A percentile compares a stretch with the other conserved stretches of the same genome.
Conservation (phyloP, 768 basidiomycete species). For the Pilatotrama ljubarskyi region DNA sequence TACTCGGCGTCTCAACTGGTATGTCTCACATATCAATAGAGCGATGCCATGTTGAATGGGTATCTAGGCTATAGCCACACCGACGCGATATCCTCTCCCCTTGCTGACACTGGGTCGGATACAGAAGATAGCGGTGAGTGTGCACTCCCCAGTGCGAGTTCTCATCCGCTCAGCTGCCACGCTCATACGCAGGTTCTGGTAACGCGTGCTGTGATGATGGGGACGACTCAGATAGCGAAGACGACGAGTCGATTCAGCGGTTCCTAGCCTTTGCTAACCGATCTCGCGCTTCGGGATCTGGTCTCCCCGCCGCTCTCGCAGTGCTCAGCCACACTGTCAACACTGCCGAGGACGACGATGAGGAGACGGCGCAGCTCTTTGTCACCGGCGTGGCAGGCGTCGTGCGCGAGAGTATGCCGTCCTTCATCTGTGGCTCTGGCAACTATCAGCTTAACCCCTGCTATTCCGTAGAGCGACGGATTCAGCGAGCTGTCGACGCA, state of each 20-base stretch:
- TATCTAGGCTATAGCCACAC: too few species aligned
- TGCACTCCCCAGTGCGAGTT: not conserved
- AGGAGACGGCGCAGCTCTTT: not conserved
- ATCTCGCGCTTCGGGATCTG: constrained; percentile 2
- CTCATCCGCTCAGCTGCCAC: not conserved
- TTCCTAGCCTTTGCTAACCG: constrained; percentile 9
- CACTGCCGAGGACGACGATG: not conserved
- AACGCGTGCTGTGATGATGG: not conserved
- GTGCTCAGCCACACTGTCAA: not conserved
- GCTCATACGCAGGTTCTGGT: too few species aligned
- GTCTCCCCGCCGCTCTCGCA: constrained; percentile 1
- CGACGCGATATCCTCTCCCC: too few species aligned
- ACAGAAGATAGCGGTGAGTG: not conserved
- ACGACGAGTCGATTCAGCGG: constrained; percentile 1
- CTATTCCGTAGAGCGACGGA: not conserved
- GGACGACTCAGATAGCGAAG: not conserved
- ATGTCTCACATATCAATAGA: too few species aligned
- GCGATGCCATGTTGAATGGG: too few species aligned
- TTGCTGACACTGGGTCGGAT: not conserved
- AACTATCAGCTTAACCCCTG: not conserved
- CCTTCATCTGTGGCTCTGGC: not conserved
- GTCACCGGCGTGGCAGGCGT: not conserved
- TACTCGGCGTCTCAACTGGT: too few species aligned
- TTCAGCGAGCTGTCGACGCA: not conserved
- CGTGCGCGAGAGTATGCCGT: not conserved